Evolutionary conservation across 1,284 basidiomycete species (phyloP).

Genomic region (Neonothopanus nambi): DNA sequence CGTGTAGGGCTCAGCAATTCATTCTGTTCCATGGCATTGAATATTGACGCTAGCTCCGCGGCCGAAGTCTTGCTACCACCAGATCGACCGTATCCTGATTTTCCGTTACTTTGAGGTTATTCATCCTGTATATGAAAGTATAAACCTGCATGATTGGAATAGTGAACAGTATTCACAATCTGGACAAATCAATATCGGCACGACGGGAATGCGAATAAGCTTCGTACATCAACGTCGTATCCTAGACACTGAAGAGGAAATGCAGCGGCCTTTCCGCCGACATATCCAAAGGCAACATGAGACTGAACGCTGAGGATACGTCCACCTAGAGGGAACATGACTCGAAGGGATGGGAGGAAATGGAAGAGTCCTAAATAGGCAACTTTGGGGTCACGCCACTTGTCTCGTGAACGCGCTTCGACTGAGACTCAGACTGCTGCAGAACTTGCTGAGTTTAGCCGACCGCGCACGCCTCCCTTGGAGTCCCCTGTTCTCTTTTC

Average conservation of each 20-base stretch:
- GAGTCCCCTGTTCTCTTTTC: too few relatives aligned
- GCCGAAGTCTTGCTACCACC: conserved; percentile 76
- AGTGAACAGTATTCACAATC: conserved; percentile 95
- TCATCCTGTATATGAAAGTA: conserved; percentile 2
- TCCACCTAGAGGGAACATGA: conserved; percentile 16
- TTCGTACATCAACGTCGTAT: conserved; percentile 86
- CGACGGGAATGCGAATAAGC: neutral
- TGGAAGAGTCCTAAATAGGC: too few relatives aligned
- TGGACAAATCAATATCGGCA: conserved; percentile 31
- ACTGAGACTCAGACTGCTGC: neutral
- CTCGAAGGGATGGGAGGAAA: too few relatives aligned
- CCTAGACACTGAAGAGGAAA: conserved; percentile 95
- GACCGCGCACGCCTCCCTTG: too few relatives aligned
- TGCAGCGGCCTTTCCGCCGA: conserved; percentile 93
- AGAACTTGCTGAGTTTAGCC: neutral
- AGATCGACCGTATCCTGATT: conserved; percentile 71
- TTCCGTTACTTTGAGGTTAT: neutral
- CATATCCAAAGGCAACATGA: conserved; percentile 94
- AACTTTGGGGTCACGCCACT: too few relatives aligned
- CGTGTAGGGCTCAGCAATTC: conserved; percentile 64
- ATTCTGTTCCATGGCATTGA: conserved; percentile 68
- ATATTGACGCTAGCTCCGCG: conserved; percentile 67
- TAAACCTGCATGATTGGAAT: conserved; percentile 90
- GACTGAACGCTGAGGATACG: conserved; percentile 86
- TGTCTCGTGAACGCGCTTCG: too few relatives aligned